Evolutionary conservation across 495 filamentous ascomycete species (phyloP).

Genomic region (Talaromyces borbonicus): DNA sequence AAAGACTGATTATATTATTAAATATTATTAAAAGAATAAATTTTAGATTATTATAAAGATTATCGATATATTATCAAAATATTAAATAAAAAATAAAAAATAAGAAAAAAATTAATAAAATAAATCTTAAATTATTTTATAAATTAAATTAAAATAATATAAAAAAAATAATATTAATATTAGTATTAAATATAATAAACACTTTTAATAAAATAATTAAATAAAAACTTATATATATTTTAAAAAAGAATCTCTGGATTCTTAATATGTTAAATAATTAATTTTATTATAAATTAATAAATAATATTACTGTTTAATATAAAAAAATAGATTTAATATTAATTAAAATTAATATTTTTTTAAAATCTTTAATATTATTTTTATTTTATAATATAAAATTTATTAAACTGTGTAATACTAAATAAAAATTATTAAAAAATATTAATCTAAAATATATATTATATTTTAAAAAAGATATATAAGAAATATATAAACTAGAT

Average conservation of each 20-base stretch:
- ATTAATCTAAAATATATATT: constrained; percentile 6
- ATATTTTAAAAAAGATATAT: constrained; percentile 2
- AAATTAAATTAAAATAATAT: constrained; percentile 4
- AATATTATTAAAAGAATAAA: constrained; percentile 1
- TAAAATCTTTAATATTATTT: constrained; percentile 9
- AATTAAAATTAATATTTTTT: constrained; percentile 10
- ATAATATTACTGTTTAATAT: background rate
- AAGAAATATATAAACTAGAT: constrained; percentile 5
- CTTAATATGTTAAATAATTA: constrained; percentile 2
- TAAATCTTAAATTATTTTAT: constrained; percentile 7
- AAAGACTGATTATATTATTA: constrained; percentile 2
- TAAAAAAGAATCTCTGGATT: constrained; percentile 5
- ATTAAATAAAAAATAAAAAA: constrained; percentile 5
- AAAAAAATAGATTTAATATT: constrained; percentile 6
- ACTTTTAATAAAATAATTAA: constrained; percentile 8
- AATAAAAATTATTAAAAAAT: background rate
- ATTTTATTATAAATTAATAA: constrained; percentile 1
- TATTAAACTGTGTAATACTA: constrained; percentile 5
- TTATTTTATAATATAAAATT: constrained; percentile 9
- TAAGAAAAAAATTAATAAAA: constrained; percentile 6
- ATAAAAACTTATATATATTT: constrained; percentile 1
- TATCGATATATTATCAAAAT: constrained; percentile 3
- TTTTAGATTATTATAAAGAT: constrained; percentile 3
- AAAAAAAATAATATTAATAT: constrained; percentile 10
- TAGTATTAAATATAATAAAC: constrained; percentile 6